Conservation (phyloP, 148 eudicot species). For the Rhododendron griersonianum region DNA sequence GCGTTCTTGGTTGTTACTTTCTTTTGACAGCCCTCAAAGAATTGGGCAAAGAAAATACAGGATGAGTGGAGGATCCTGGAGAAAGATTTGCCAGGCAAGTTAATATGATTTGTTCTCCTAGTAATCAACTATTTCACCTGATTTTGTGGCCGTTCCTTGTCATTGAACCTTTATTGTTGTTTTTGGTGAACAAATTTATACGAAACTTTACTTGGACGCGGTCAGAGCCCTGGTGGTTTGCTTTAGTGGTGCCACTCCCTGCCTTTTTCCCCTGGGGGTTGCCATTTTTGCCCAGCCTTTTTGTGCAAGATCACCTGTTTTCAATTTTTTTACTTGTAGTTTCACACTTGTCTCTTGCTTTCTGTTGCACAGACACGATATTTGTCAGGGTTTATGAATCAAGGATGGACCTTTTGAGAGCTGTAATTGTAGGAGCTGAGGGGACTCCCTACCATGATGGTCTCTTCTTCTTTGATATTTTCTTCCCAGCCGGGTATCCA, state of each 20-base stretch:
- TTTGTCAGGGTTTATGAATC: constrained; percentile 77
- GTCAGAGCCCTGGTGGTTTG: neutral
- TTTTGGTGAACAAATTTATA: neutral
- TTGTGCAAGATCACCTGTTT: neutral
- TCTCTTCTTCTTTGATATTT: constrained; percentile 78
- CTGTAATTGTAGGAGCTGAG: constrained; percentile 76
- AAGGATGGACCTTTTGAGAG: constrained; percentile 84
- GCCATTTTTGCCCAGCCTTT: neutral
- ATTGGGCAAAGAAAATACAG: constrained; percentile 68
- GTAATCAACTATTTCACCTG: neutral
- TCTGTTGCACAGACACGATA: constrained; percentile 47
- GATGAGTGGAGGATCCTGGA: constrained; percentile 89
- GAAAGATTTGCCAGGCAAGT: constrained; percentile 74
- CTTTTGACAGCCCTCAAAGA: constrained; percentile 51
- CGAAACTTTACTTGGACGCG: neutral
- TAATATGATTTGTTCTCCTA: neutral
- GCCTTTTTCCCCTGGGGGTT: neutral
- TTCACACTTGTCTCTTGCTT: constrained; percentile 2
- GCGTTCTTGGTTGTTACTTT: neutral
- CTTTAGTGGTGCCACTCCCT: neutral
- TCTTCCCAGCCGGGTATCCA: constrained; percentile 57
- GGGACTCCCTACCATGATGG: constrained; percentile 97
- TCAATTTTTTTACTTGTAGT: neutral
- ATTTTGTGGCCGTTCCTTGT: neutral
- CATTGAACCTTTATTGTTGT: neutral